Percentiles rank a stretch among this genome's conserved stretches.
phyloP scores from a whole-genome alignment of 140 eudicot species.

The Cichorium intybus region DNA sequence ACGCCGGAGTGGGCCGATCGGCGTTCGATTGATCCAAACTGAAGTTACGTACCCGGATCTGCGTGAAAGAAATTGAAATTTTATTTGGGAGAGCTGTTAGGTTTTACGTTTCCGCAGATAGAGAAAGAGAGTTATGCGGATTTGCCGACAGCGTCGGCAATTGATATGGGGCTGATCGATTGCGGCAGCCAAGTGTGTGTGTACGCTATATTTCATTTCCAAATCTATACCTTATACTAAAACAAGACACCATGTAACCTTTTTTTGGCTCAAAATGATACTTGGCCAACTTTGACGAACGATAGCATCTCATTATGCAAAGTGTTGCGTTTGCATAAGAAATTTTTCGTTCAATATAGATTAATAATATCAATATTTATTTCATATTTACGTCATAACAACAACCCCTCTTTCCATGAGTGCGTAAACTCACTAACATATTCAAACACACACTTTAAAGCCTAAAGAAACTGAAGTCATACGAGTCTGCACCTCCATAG shows the following conservation, averaged over 20 bases:
- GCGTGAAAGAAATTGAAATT: constrained; percentile 1
- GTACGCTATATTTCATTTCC: constrained; percentile 2
- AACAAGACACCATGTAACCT: background rate
- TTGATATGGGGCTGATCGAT: constrained; percentile 16
- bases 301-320: background rate
- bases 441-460: too few relatives aligned
- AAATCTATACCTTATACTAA: too few relatives aligned
- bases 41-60: constrained; percentile 14
- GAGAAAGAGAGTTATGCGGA: constrained; percentile 21
- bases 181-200: constrained; percentile 8
- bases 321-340: too few relatives aligned
- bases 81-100: background rate
- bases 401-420: too few relatives aligned
- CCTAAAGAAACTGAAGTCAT: too few relatives aligned
- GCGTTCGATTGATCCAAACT: constrained; percentile 2
- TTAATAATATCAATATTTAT: too few relatives aligned
- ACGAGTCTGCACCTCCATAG: too few relatives aligned
- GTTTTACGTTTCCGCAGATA: constrained; percentile 9
- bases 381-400: too few relatives aligned
- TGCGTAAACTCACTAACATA: too few relatives aligned
- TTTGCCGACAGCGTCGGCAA: constrained; percentile 23
- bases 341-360: too few relatives aligned
- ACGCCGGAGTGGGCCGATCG: constrained; percentile 30
- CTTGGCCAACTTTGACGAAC: background rate
- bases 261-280: background rate